Percentiles rank a stretch among this genome's conserved stretches.
Evolutionary conservation across 192 early-diverging fungal species (phyloP).

Genomic region (Coemansia sp.): DNA sequence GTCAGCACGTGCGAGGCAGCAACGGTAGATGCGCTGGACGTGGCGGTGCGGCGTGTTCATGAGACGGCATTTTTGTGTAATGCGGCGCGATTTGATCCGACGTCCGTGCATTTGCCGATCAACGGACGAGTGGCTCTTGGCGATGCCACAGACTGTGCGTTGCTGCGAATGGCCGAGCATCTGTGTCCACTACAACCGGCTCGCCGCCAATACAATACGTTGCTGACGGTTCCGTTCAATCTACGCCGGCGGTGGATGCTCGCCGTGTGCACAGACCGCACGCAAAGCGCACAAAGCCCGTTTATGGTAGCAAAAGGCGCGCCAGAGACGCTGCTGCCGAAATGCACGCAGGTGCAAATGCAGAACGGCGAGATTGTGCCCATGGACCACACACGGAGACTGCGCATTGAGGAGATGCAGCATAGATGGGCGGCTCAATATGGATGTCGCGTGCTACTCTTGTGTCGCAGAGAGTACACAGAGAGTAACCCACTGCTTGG

Average conservation of each 20-base stretch:
- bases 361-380: conserved; percentile 41
- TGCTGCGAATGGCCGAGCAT: conserved; percentile 65
- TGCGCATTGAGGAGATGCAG: conserved; percentile 47
- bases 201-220: conserved; percentile 7
- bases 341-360: conserved; percentile 46
- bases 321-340: conserved; percentile 66
- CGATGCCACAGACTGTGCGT: conserved; percentile 83
- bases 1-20: not conserved
- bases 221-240: conserved; percentile 67
- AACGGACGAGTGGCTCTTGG: conserved; percentile 63
- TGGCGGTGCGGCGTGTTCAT: conserved; percentile 31
- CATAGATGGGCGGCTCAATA: conserved; percentile 50
- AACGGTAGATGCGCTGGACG: conserved; percentile 5
- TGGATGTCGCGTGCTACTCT: conserved; percentile 59
- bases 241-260: conserved; percentile 74
- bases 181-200: conserved; percentile 13
- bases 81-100: conserved; percentile 60
- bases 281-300: conserved; percentile 18
- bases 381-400: conserved; percentile 31
- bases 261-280: conserved; percentile 3
- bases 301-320: conserved; percentile 75
- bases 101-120: conserved; percentile 51
- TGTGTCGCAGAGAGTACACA: conserved; percentile 41
- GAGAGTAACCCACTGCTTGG: conserved; percentile 47
- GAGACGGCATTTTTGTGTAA: conserved; percentile 62